Evolutionary conservation across 768 basidiomycete species (phyloP).

Genomic region (Termitomyces sp.): DNA sequence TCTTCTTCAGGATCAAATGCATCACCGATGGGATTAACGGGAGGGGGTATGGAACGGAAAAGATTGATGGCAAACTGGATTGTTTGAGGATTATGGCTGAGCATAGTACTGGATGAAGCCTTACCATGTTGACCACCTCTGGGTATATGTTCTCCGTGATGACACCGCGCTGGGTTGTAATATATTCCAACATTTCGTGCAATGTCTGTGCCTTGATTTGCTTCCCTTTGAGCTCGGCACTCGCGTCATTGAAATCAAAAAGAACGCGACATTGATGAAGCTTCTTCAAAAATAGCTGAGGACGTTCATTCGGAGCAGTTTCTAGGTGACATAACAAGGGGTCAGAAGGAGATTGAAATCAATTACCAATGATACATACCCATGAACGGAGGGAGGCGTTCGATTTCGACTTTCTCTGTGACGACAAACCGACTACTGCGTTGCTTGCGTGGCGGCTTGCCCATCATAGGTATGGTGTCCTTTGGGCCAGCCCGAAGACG

Average conservation of each 20-base stretch:
- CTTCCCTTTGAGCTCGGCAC: constrained; percentile 92
- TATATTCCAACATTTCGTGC: constrained; percentile 98
- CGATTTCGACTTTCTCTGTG: constrained; percentile 94
- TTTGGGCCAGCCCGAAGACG: constrained; percentile 82
- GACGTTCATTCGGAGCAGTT: constrained; percentile 81
- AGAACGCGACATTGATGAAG: constrained; percentile 94
- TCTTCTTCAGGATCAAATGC: constrained; percentile 99
- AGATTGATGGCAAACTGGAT: constrained; percentile 93
- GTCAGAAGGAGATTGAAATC: neutral
- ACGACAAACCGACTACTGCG: constrained; percentile 95
- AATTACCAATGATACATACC: constrained; percentile 43
- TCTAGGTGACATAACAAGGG: constrained; percentile 44
- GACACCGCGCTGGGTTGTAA: constrained; percentile 92
- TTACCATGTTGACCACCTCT: constrained; percentile 96
- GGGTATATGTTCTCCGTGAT: constrained; percentile 98
- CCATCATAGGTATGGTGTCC: constrained; percentile 94
- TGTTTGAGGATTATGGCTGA: constrained; percentile 5
- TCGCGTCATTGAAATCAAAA: constrained; percentile 99
- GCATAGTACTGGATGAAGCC: constrained; percentile 21
- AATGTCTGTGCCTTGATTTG: constrained; percentile 98
- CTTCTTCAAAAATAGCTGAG: constrained; percentile 90
- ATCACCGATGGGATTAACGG: constrained; percentile 96
- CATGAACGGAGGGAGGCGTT: constrained; percentile 85
- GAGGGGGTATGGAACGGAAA: constrained; percentile 99
- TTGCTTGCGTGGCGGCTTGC: constrained; percentile 96